Base-by-base conservation (phyloP, 352 stramenopile genomes). In the Aphanomyces euteiches region DNA sequence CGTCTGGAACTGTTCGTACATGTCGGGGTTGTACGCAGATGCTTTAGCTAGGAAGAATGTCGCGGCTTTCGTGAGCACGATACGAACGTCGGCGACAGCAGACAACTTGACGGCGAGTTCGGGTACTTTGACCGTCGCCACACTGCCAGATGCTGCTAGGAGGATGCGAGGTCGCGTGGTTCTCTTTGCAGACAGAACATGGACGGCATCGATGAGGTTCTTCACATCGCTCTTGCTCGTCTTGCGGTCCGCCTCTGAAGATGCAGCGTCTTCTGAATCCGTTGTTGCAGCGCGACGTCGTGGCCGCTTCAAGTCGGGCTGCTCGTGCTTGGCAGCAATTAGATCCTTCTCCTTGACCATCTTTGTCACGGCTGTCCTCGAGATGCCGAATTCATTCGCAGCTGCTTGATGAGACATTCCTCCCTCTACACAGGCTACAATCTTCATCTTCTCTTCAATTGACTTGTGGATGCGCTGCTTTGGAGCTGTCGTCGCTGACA, bases 61-160 rank as follows among this genome's bases (percentile, higher is more conserved):
- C 57, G 85, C 88, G 34, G 86, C 70, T 72, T 89, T 89, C 45
- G 90, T 96, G 40, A 96, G 67, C 41, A 96, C 69, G 56, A 96
- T 67, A 59, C 85, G 84, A 34, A 97, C 88, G 72, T 96, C 84
- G 34, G 78, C 81, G 5, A 75, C 79, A 47, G 74, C 74, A 5
- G 73, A 59, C 4, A 97, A 76, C 48, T 78, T 77, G 12, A 88
- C 72, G 7, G 83, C 86, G 7, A 96, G 77, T 75, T 96, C 87
- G 19, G 90, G 88, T 45, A 94, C 75, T 72, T 96, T 97, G 48
- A 97, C 83, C 3, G 85, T 85, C 60, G 90, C 89, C 39, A 97
- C 90, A 66, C 87, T 96, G 60, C 89, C 90, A 65, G 83, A 93
- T 8, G 82, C 88, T 40, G 81, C 80, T 65, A 96, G 75, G 67